phyloP scores from a whole-genome alignment of 2,329 filamentous ascomycete species.

The Conoideocrella luteorostrata region DNA sequence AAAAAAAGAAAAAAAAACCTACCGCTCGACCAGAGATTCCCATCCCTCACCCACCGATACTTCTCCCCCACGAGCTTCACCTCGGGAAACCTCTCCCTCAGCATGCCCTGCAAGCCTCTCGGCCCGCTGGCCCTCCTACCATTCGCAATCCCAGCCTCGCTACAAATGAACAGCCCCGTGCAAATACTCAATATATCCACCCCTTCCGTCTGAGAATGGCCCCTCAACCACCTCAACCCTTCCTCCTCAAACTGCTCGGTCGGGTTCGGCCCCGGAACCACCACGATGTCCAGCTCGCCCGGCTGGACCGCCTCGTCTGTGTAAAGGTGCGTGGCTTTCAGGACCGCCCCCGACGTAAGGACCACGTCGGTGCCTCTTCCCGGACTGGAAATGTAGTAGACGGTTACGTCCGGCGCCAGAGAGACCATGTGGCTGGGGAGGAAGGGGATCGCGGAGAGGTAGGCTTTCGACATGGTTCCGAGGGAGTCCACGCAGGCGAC shows the following conservation, averaged over 20 bases:
- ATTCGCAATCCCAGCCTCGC: slow-evolving; percentile 39
- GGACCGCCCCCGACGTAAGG: slow-evolving; percentile 33
- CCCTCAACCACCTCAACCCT: slow-evolving; percentile 35
- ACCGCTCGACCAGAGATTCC: slow-evolving; percentile 50
- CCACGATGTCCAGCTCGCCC: slow-evolving; percentile 43
- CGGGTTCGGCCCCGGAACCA: slow-evolving; percentile 46
- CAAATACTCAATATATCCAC: slow-evolving; percentile 47
- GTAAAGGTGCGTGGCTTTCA: slow-evolving; percentile 38
- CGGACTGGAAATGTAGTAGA: slow-evolving; percentile 41
- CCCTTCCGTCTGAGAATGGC: slow-evolving; percentile 28
- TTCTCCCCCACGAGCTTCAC: slow-evolving; percentile 38
- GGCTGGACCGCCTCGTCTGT: slow-evolving; percentile 40
- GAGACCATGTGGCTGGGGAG: slow-evolving; percentile 30
- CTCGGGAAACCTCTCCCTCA: slow-evolving; percentile 31
- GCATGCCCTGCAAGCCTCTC: slow-evolving; percentile 32
- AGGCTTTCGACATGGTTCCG: slow-evolving; percentile 37
- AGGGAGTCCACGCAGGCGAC: slow-evolving; percentile 45
- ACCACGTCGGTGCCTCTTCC: slow-evolving; percentile 22
- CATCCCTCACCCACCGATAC: slow-evolving; percentile 45
- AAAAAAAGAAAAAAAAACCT: slow-evolving; percentile 13
- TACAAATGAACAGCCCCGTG: slow-evolving; percentile 43
- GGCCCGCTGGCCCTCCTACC: slow-evolving; percentile 42
- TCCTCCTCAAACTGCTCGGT: slow-evolving; percentile 21
- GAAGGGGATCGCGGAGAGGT: slow-evolving; percentile 27
- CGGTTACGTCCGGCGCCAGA: slow-evolving; percentile 35